Evolutionary conservation across 2,329 filamentous ascomycete genomes (phyloP).

Genomic region (Myriosclerotinia scirpicola): DNA sequence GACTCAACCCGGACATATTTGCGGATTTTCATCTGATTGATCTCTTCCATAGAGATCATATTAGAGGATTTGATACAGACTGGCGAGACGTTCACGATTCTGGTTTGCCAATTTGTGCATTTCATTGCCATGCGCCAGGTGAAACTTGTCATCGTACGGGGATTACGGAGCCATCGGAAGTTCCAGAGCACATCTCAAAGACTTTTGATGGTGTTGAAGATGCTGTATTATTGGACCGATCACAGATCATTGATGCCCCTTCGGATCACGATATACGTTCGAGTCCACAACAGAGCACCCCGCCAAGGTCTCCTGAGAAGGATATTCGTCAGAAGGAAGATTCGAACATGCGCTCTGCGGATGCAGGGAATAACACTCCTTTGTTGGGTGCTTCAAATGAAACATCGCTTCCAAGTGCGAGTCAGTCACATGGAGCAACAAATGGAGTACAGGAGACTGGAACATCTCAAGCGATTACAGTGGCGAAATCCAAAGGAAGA

Average conservation of each 20-base stretch:
- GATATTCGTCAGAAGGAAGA: neutral
- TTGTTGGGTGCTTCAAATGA: neutral
- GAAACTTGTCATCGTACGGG: conserved; percentile 18
- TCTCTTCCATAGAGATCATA: conserved; percentile 10
- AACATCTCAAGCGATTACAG: neutral
- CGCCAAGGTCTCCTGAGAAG: neutral
- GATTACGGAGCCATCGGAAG: conserved; percentile 7
- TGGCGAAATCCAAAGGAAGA: neutral
- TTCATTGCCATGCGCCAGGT: conserved; percentile 7
- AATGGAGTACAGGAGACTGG: neutral
- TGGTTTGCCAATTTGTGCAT: conserved; percentile 6
- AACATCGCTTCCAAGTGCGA: neutral
- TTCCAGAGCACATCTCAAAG: conserved; percentile 8
- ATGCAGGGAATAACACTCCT: neutral
- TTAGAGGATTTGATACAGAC: conserved; percentile 12
- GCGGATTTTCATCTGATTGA: conserved; percentile 5
- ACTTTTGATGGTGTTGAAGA: conserved; percentile 7
- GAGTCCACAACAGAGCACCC: neutral
- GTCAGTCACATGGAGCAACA: neutral
- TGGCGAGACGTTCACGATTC: conserved; percentile 18
- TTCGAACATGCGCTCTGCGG: neutral
- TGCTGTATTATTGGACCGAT: conserved; percentile 3
- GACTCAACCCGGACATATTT: neutral
- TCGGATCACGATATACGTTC: conserved; percentile 1
- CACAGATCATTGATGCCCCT: conserved; percentile 9